Evolutionary conservation across 129 eudicot genomes (phyloP).

Genomic region (Chrysanthemum seticuspe): DNA sequence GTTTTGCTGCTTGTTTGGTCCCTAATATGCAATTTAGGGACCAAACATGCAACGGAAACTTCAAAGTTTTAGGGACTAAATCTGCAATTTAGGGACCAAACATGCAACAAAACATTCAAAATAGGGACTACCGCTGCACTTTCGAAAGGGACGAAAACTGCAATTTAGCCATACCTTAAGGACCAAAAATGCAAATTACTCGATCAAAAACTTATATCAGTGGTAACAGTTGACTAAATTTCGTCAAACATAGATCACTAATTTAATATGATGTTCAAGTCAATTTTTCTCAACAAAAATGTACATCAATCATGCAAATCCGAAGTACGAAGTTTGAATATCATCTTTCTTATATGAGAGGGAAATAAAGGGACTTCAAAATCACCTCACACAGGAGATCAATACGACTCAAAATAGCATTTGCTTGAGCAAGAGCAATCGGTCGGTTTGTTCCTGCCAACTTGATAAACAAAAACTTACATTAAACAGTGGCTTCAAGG

Average conservation of each 20-base stretch:
- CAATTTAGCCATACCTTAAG: too few relatives aligned
- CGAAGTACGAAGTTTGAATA: neutral
- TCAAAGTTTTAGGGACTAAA: too few relatives aligned
- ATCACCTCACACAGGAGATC: constrained; percentile 96
- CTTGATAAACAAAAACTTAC: constrained; percentile 41
- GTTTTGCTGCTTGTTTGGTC: too few relatives aligned
- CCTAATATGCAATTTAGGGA: too few relatives aligned
- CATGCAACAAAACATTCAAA: too few relatives aligned
- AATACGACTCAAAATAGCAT: constrained; percentile 85
- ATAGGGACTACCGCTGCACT: too few relatives aligned
- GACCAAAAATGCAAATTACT: too few relatives aligned
- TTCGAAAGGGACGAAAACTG: too few relatives aligned
- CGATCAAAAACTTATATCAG: neutral
- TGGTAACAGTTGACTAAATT: constrained; percentile 11
- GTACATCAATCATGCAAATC: neutral
- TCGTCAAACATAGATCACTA: neutral
- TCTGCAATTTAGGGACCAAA: too few relatives aligned
- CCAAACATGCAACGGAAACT: too few relatives aligned
- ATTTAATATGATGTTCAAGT: neutral
- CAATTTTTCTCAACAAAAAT: neutral
- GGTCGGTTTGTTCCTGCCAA: constrained; percentile 96
- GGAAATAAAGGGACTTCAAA: neutral
- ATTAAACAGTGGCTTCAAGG: constrained; percentile 21
- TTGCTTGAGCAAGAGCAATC: constrained; percentile 97
- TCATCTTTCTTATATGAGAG: neutral